Base-by-base conservation (phyloP, 116 monocot genomes). In the Iris pallida region DNA sequence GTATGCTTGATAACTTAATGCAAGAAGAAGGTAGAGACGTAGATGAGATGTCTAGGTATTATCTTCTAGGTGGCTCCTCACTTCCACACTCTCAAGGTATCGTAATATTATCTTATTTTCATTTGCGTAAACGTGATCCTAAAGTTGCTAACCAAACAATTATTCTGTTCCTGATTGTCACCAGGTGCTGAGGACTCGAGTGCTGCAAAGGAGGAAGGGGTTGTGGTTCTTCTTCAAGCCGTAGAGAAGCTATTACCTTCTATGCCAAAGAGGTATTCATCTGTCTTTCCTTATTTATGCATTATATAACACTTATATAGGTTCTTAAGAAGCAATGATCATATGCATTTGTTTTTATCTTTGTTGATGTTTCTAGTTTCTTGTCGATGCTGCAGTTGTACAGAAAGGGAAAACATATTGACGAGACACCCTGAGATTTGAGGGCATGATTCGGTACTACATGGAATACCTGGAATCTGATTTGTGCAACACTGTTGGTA, bases 1-100 rank as follows among this genome's bases (percentile, higher is more conserved):
- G 16, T 55, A 55, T 88, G 47, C 62, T 95, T 57, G 75, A 91
- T 53, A 79, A 73, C 30, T 76, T 78, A 56, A 45, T 82, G 45
- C 72, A 55, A 9, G 47, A 51, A 41, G 76, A 92, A 59, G 82
- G 75, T 16, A 63, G 10, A 53, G 68, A 79, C n/a, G 60, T 47
- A 20, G 74, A 74, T 78, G 77, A 15, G 12, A 47, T 45, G 54
- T 62, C 77, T 46, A 71, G 60, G 51, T 46, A 40, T 57, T 79
- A 72, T 77, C 81, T 81, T 61, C 70, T 59, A 65, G 77, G 68
- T 48, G 66, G 69, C 51, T 55, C 47, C 61, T 76, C 55, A 55
- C 47, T 63, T 70, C 15, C 47, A 47, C 63, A 59, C 63, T 59
- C 14, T 71, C 43, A 72, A 86, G 86, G 93, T 93, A 81, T 4